Evolutionary conservation across 768 basidiomycete species (phyloP), one percentile per base, ranked within the genome.

Genomic region (Clitopilus hobsonii): DNA sequence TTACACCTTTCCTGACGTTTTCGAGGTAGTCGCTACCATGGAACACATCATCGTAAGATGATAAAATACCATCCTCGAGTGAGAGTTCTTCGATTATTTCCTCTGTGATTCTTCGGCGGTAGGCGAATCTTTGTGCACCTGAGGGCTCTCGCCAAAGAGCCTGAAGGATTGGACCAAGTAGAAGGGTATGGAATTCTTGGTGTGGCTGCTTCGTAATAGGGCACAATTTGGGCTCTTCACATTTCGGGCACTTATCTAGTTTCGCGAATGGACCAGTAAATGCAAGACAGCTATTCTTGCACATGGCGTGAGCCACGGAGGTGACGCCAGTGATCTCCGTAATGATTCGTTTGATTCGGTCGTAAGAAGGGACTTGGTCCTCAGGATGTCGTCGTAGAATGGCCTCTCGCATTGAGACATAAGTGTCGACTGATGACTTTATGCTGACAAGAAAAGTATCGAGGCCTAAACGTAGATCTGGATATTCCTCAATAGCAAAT

Each of bases 121-220:
- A 73, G 2, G 68, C 67, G 0, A 76, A 68, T 1, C 56, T n/a
- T 0, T 38, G 3, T 0, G 75, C 70, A 38, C 65, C 61, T 14
- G 63, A 55, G 2, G 52, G 57, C 2, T 52, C 58, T 0, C 67
- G 32, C n/a, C 61, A 64, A 1, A 72, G 48, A 0, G 74, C 71
- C 49, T 81, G 80, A 0, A 80, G 56, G 24, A 73, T 70, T 0
- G 75, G 75, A 1, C 76, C 76, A 13, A 80, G 22, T 0, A 70
- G 74, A 2, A 82, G 69, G 0, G 76, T 80, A 0, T 54, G 56
- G 51, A 75, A 75, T 4, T 66, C 58, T 6, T 69, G 64, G 0
- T 60, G 63, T 0, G 73, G 57, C 6, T 54, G 54, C 8, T 53
- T 13, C 69, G 56, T 22, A n/a, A 38, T 18, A 1, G 58, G 55